Base-by-base conservation (phyloP, 192 early-diverging fungal genomes). In the Backusella macrospora region DNA sequence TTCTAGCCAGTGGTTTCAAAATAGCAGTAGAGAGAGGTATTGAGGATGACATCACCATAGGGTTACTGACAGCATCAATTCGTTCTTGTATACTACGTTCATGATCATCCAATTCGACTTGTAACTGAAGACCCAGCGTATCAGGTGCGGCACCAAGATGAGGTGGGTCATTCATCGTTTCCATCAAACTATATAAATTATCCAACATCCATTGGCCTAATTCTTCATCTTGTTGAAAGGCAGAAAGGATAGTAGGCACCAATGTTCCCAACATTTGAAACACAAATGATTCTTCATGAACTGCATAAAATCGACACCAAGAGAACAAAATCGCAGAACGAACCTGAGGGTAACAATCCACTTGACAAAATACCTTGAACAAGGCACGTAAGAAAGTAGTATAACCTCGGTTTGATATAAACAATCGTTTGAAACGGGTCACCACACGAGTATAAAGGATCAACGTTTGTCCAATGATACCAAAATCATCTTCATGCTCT, bases 231-330 rank as follows among this genome's bases (percentile, higher is more conserved):
- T 21, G 68, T 48, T 46, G 13, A 37, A 72, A 76, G 0, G 75
- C 83, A 5, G 70, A 80, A 0, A 89, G 78, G 29, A 87, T 84
- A 43, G 85, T 18, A 5, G 87, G 87, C 2, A 82, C 81, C 6
- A 89, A 70, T 29, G 75, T 75, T 9, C 87, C 87, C 15, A 89
- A 67, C 69, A 82, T 81, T 73, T 89, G 87, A 45, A 89, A 83
- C 5, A 89, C 73, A 71, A 89, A 89, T 1, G 87, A 76, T 65
- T 89, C 87, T 69, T 86, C 84, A 55, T 89, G 87, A 10, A 87
- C 71, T 23, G 77, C 70, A 62, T 83, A 87, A 16, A 89, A 89
- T 26, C 82, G 80, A 47, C 79, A 81, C 80, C 82, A 87, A 0
- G 82, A 74, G 45, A 79, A 84, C 16, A 76, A 78, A 46, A 89